Evolutionary conservation across 228 moss, liverwort and hornwort genomes (phyloP).

Genomic region (Sphagnum fallax): DNA sequence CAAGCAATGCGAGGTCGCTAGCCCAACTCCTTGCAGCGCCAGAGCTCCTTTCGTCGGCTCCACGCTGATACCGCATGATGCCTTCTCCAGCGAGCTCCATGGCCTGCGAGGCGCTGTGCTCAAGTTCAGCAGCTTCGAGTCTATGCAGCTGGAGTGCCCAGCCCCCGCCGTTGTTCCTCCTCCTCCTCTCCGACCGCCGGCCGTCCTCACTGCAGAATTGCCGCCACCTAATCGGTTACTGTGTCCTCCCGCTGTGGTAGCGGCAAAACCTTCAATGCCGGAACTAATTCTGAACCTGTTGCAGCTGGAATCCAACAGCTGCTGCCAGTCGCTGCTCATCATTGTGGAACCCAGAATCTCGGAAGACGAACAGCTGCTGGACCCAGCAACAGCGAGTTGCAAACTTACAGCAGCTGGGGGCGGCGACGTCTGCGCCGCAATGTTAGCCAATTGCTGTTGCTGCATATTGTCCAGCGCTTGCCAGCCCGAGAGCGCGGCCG

Average conservation of each 20-base stretch:
- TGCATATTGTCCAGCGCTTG: no score
- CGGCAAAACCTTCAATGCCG: not conserved
- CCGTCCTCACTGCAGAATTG: no score
- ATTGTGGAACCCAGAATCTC: conserved; percentile 10
- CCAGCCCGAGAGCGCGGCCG: no score
- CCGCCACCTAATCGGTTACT: conserved; percentile 1
- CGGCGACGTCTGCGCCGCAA: no score
- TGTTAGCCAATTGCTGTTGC: no score
- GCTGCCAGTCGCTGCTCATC: conserved; percentile 39
- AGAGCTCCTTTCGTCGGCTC: conserved; percentile 37
- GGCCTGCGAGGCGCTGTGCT: not conserved
- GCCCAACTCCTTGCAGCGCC: conserved; percentile 39
- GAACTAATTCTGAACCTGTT: no score
- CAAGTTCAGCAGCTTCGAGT: not conserved
- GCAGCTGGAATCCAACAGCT: conserved; percentile 17
- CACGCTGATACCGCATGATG: conserved; percentile 18
- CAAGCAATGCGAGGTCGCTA: conserved; percentile 50
- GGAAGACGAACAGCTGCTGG: not conserved
- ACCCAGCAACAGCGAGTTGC: no score
- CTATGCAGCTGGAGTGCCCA: no score
- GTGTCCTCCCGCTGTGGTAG: conserved; percentile 3
- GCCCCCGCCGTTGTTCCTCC: not conserved
- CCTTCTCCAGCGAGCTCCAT: conserved; percentile 22
- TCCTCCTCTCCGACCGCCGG: no score
- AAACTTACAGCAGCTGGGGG: no score